phyloP scores from a whole-genome alignment of 176 grass and related monocot genomes.

The Musa troglodytarum region DNA sequence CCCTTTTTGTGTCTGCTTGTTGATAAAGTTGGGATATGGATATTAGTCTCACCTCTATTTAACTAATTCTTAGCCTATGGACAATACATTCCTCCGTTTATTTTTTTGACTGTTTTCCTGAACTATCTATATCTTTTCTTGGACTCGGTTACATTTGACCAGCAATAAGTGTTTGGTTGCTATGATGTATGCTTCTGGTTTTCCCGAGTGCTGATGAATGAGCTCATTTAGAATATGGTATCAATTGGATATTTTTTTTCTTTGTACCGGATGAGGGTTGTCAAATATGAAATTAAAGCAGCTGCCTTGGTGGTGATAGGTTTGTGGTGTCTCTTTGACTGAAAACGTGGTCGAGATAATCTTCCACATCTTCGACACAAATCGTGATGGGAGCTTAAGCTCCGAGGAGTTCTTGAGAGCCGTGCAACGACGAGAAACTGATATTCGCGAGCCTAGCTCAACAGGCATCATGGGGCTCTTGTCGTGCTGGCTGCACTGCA shows the following conservation, averaged over 20 bases:
- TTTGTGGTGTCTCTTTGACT: constrained; percentile 56
- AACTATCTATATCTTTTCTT: not conserved
- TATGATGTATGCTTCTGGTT: not conserved
- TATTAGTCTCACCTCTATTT: not conserved
- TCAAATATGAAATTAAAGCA: constrained; percentile 13
- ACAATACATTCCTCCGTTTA: not conserved
- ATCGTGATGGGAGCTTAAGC: constrained; percentile 62
- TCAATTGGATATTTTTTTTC: not conserved
- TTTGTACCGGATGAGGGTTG: not conserved
- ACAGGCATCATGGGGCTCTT: constrained; percentile 40
- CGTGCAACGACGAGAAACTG: constrained; percentile 59
- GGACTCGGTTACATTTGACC: not conserved
- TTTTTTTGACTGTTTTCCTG: not conserved
- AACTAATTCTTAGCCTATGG: not conserved
- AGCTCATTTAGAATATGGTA: not conserved
- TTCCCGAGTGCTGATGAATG: not conserved
- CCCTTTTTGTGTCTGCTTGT: not conserved
- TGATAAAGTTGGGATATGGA: not conserved
- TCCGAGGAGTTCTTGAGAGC: constrained; percentile 69
- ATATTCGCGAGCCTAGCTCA: constrained; percentile 40
- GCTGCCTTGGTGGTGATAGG: constrained; percentile 24
- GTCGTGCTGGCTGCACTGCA: constrained; percentile 55
- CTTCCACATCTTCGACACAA: constrained; percentile 73
- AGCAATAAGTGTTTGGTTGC: not conserved
- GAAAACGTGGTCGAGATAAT: constrained; percentile 68